Evolutionary conservation across 352 stramenopile species (phyloP).

Genomic region (Peronospora belbahrii): DNA sequence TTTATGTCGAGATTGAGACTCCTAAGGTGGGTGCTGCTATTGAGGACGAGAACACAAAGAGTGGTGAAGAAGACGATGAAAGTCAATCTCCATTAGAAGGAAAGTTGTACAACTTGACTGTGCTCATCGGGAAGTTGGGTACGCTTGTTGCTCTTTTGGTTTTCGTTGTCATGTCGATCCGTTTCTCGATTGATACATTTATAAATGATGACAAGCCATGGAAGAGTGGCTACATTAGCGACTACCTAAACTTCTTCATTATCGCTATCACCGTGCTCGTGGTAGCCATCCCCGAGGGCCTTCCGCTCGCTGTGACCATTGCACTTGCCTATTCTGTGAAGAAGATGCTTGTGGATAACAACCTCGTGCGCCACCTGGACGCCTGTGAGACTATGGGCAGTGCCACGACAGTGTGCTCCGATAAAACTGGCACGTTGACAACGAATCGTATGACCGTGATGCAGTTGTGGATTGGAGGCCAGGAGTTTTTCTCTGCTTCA

Average conservation of each 20-base stretch:
- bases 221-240: slow-evolving; percentile 26
- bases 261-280: slow-evolving; percentile 82
- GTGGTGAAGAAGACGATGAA: slow-evolving; percentile 25
- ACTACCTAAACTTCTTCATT: slow-evolving; percentile 60
- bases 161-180: slow-evolving; percentile 53
- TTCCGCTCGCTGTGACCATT: slow-evolving; percentile 94
- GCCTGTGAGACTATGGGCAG: slow-evolving; percentile 89
- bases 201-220: slow-evolving; percentile 18
- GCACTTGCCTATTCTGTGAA: slow-evolving; percentile 90
- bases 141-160: slow-evolving; percentile 45
- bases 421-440: slow-evolving; percentile 94
- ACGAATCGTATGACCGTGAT: slow-evolving; percentile 96
- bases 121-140: slow-evolving; percentile 54
- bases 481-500: slow-evolving; percentile 36
- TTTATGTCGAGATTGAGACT: slow-evolving; percentile 51
- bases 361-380: slow-evolving; percentile 76
- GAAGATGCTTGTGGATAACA: slow-evolving; percentile 86
- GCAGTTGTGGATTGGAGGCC: slow-evolving; percentile 51
- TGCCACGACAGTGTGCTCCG: slow-evolving; percentile 91
- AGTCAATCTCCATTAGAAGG: slow-evolving; percentile 51
- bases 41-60: slow-evolving; percentile 13
- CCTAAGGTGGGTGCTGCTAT: slow-evolving; percentile 21
- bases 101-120: slow-evolving; percentile 32
- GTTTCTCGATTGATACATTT: slow-evolving; percentile 41
- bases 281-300: slow-evolving; percentile 92